phyloP scores from a whole-genome alignment of 176 grass and related monocot genomes.

The Elaeis guineensis region DNA sequence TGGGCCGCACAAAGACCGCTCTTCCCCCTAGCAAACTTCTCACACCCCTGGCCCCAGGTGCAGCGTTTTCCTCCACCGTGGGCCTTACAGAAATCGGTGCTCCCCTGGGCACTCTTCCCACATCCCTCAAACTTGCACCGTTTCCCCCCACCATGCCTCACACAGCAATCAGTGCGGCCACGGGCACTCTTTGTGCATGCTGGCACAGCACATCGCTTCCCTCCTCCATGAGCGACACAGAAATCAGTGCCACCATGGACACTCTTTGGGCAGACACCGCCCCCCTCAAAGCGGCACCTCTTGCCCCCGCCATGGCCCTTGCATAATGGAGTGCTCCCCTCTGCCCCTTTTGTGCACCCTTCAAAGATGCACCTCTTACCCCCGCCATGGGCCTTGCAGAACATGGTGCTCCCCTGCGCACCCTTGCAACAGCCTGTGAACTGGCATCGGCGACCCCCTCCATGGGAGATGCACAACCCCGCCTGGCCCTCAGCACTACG shows the following conservation, averaged over 20 bases:
- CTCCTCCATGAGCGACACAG: constrained; percentile 74
- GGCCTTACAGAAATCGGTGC: constrained; percentile 61
- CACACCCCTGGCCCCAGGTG: constrained; percentile 40
- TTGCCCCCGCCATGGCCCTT: constrained; percentile 78
- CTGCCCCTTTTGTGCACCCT: constrained; percentile 53
- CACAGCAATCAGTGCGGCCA: constrained; percentile 57
- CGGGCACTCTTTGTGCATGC: constrained; percentile 72
- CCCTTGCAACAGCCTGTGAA: constrained; percentile 56
- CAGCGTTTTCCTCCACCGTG: constrained; percentile 69
- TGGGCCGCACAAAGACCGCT: constrained; percentile 69
- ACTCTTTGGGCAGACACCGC: constrained; percentile 65
- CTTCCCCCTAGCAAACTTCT: constrained; percentile 60
- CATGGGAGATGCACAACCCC: constrained; percentile 72
- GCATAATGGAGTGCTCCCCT: constrained; percentile 67
- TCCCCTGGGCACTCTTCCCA: constrained; percentile 70
- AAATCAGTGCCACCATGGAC: constrained; percentile 60
- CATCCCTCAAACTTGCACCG: constrained; percentile 43
- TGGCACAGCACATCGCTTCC: constrained; percentile 51
- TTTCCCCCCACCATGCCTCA: constrained; percentile 62
- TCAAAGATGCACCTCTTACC: constrained; percentile 60
- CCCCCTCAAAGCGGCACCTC: constrained; percentile 50
- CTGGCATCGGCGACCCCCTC: constrained; percentile 64
- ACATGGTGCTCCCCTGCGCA: constrained; percentile 63
- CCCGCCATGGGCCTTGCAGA: constrained; percentile 73
- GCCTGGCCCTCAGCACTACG: constrained; percentile 53